phyloP scores from a whole-genome alignment of 2,329 filamentous ascomycete genomes.

The Hymenoscyphus scutula region DNA sequence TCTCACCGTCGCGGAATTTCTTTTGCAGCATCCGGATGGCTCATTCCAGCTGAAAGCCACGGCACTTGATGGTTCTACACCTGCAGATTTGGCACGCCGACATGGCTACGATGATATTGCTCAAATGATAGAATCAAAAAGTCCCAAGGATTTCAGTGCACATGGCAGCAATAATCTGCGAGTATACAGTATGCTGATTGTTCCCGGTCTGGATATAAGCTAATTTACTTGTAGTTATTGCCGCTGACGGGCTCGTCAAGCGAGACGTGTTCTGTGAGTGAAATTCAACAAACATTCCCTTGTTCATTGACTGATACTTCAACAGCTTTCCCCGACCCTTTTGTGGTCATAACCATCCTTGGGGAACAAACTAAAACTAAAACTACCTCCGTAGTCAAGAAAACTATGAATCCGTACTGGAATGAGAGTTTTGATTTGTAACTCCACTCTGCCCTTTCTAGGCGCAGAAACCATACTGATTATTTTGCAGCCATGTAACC shows the following conservation, averaged over 20 bases:
- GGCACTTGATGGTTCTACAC: not conserved
- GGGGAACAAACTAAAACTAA: not conserved
- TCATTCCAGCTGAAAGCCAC: not conserved
- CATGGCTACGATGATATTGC: not conserved
- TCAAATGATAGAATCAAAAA: not conserved
- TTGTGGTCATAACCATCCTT: not conserved
- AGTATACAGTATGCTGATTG: not conserved
- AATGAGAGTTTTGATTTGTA: not conserved
- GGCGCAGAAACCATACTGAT: not conserved
- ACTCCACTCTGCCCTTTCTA: not conserved
- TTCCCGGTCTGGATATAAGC: not conserved
- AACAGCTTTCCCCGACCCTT: not conserved
- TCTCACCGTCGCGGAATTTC: not conserved
- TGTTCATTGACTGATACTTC: not conserved
- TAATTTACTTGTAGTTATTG: not conserved
- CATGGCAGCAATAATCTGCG: not conserved
- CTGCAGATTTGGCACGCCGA: not conserved
- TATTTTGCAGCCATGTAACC: not conserved
- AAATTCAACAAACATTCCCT: not conserved
- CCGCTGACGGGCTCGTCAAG: not conserved
- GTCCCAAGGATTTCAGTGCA: too few species aligned
- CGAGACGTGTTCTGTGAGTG: not conserved
- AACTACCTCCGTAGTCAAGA: not conserved
- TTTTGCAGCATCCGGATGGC: too few species aligned
- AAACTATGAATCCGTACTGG: not conserved